Evolutionary conservation across 2,329 filamentous ascomycete species (phyloP).

Genomic region (Setomelanomma holmii): DNA sequence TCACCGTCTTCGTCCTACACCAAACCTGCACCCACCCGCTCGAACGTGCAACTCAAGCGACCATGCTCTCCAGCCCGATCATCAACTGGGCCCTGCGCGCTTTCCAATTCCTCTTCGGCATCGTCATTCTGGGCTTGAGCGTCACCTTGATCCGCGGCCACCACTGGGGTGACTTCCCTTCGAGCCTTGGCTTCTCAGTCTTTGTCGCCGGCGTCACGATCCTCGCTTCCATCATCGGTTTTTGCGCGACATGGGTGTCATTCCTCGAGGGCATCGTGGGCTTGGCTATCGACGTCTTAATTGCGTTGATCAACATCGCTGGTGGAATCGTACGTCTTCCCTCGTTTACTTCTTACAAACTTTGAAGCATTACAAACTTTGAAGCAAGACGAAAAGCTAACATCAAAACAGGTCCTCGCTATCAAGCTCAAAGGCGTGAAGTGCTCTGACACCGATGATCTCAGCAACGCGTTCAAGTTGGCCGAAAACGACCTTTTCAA

Average conservation of each 20-base stretch:
- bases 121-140: conserved; percentile 29
- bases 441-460: conserved; percentile 5
- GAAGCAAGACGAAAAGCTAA: not conserved
- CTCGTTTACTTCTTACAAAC: not conserved
- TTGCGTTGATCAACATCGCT: conserved; percentile 19
- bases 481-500: conserved; percentile 22
- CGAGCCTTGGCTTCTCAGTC: conserved; percentile 16
- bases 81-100: conserved; percentile 24
- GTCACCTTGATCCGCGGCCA: conserved; percentile 26
- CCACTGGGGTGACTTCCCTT: conserved; percentile 12
- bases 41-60: not conserved
- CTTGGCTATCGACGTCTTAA: conserved; percentile 15
- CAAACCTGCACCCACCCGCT: not conserved
- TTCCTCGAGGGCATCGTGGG: conserved; percentile 22
- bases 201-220: conserved; percentile 28
- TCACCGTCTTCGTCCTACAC: not conserved
- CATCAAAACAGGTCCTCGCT: conserved; percentile 20
- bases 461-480: conserved; percentile 3
- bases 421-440: conserved; percentile 24
- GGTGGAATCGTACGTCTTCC: conserved; percentile 27
- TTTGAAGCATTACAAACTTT: not conserved
- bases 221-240: conserved; percentile 22
- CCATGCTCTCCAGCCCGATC: conserved; percentile 7
- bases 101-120: conserved; percentile 27
- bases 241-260: conserved; percentile 19